These are phyloP conservation scores for Candida verbasci DNA, from an alignment of 805 yeast species.

Conservation along the genomic window DNA sequence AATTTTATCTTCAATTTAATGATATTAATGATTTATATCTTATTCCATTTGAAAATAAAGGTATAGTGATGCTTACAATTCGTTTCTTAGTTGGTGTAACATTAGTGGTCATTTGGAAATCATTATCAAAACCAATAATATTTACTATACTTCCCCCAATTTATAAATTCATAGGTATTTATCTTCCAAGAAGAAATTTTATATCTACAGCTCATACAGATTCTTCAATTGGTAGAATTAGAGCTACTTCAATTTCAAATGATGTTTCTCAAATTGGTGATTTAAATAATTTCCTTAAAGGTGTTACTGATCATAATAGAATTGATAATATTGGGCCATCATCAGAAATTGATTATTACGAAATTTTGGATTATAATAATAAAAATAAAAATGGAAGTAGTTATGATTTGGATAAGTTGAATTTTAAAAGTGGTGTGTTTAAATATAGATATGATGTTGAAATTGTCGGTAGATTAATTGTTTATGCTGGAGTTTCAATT, in stretches of 20 bases:
- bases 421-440: conserved; percentile 41
- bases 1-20: conserved; percentile 18
- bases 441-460: conserved; percentile 68
- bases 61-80: conserved; percentile 34
- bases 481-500: conserved; percentile 76
- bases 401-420: not conserved
- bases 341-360: conserved; percentile 38
- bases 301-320: conserved; percentile 21
- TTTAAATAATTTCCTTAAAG: conserved; percentile 20
- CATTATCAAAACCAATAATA: conserved; percentile 62
- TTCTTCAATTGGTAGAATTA: conserved; percentile 27
- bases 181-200: conserved; percentile 36
- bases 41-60: conserved; percentile 36
- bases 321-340: conserved; percentile 32
- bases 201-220: conserved; percentile 34
- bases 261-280: conserved; percentile 22
- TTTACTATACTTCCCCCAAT: conserved; percentile 56
- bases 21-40: conserved; percentile 25
- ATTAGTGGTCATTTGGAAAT: conserved; percentile 69
- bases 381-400: conserved; percentile 1
- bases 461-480: conserved; percentile 68
- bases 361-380: conserved; percentile 30
- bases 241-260: conserved; percentile 38
- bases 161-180: conserved; percentile 39
- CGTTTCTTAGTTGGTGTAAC: conserved; percentile 61